Evolutionary conservation across 2,329 filamentous ascomycete species (phyloP).

Genomic region (Apiospora malaysiana): DNA sequence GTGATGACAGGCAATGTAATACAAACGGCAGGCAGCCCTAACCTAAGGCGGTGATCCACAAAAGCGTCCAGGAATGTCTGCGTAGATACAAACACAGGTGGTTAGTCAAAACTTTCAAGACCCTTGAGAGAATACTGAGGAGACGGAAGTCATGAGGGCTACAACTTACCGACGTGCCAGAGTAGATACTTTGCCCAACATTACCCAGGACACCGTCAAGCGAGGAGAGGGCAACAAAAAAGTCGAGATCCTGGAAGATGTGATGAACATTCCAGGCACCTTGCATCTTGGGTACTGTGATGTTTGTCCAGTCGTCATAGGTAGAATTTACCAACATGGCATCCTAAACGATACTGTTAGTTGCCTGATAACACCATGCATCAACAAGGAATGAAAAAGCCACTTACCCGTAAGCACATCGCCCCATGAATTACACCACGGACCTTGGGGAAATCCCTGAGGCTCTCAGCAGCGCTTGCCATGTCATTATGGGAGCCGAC

Average conservation of each 20-base stretch:
- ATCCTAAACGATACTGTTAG: background rate
- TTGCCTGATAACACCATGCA: background rate
- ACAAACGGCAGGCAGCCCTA: background rate
- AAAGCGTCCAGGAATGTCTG: background rate
- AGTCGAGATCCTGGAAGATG: constrained; percentile 23
- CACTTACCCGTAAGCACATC: constrained; percentile 24
- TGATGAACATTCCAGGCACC: constrained; percentile 9
- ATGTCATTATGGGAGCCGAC: background rate
- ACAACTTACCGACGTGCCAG: background rate
- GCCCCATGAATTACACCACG: constrained; percentile 11
- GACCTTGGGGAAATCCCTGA: background rate
- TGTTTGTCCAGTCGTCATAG: background rate
- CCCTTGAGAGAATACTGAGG: background rate
- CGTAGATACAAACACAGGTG: no score
- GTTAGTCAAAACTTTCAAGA: no score
- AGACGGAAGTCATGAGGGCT: background rate
- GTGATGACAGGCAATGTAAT: background rate
- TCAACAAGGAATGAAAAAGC: background rate
- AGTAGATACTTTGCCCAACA: background rate
- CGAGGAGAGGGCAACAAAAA: background rate
- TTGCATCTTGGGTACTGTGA: background rate
- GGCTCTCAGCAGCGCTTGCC: background rate
- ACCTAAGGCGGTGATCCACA: background rate
- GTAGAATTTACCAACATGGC: background rate
- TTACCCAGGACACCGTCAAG: background rate